Evolutionary conservation across 805 yeast genomes (phyloP).

Genomic region (Starmerella stellata): DNA sequence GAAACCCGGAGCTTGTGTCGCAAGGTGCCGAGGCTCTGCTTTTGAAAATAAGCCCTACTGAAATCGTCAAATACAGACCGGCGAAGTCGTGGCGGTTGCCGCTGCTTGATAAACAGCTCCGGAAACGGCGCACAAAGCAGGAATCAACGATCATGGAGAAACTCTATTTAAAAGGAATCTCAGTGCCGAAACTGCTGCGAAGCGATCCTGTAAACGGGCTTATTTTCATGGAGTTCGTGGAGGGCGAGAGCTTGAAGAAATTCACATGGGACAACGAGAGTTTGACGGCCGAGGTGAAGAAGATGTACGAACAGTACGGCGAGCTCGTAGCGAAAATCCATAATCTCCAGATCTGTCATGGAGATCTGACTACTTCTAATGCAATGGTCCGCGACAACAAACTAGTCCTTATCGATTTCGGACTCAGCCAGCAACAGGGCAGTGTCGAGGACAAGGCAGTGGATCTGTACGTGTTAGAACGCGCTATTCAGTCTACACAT

Average conservation of each 20-base stretch:
- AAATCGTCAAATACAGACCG: slow-evolving; percentile 69
- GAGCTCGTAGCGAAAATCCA: slow-evolving; percentile 48
- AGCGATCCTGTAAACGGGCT: slow-evolving; percentile 64
- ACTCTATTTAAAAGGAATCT: slow-evolving; percentile 33
- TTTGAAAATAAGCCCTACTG: slow-evolving; percentile 6
- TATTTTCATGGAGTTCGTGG: slow-evolving; percentile 75
- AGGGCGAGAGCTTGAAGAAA: slow-evolving; percentile 28
- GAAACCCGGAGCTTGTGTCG: slow-evolving; percentile 11
- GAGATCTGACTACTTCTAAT: slow-evolving; percentile 85
- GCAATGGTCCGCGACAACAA: slow-evolving; percentile 28
- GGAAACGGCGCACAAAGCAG: slow-evolving; percentile 63
- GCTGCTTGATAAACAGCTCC: slow-evolving; percentile 52
- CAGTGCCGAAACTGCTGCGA: slow-evolving; percentile 55
- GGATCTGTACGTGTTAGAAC: slow-evolving; percentile 82
- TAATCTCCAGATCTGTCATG: slow-evolving; percentile 64
- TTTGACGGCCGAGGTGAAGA: background rate
- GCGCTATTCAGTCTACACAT: slow-evolving; percentile 84
- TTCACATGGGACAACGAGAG: slow-evolving; percentile 22
- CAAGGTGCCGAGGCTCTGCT: slow-evolving; percentile 20
- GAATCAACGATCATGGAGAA: slow-evolving; percentile 65
- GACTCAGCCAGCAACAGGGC: slow-evolving; percentile 55
- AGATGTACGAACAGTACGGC: slow-evolving; percentile 24
- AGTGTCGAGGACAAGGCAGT: slow-evolving; percentile 76
- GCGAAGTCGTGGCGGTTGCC: slow-evolving; percentile 82
- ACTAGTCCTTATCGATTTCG: slow-evolving; percentile 71